These are phyloP conservation scores for Penicillium decumbens DNA, from an alignment of 2,329 filamentous ascomycete genomes.

Conservation along the genomic window DNA sequence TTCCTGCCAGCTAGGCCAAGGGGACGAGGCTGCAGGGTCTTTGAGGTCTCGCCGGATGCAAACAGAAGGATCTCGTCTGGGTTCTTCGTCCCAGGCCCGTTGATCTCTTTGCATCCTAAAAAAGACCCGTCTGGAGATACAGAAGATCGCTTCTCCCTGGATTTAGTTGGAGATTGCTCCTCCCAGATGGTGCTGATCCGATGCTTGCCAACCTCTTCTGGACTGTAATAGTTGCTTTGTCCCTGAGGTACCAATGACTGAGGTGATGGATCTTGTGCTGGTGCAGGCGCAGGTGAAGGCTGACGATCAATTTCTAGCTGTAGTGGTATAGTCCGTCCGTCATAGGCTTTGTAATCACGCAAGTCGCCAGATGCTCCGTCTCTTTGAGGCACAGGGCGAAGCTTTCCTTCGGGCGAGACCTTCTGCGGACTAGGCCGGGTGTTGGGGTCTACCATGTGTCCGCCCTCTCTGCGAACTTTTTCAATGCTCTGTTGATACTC, in stretches of 20 bases:
- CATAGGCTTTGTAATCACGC: constrained; percentile 14
- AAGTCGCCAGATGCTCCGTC: background rate
- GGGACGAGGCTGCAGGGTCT: constrained; percentile 21
- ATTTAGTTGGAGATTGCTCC: constrained; percentile 22
- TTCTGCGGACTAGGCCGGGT: constrained; percentile 31
- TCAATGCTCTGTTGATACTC: constrained; percentile 40
- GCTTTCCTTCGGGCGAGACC: constrained; percentile 27
- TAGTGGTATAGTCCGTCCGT: constrained; percentile 9
- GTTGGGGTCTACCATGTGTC: constrained; percentile 30
- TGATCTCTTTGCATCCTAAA: constrained; percentile 41
- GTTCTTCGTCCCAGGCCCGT: constrained; percentile 30
- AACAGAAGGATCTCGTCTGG: constrained; percentile 39
- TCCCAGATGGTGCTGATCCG: constrained; percentile 37
- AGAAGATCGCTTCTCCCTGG: constrained; percentile 19
- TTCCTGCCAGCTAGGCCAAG: constrained; percentile 23
- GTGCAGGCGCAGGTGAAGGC: background rate
- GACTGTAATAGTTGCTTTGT: constrained; percentile 34
- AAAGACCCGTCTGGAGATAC: constrained; percentile 35
- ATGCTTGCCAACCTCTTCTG: constrained; percentile 38
- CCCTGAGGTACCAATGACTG: constrained; percentile 3
- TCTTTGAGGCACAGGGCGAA: constrained; percentile 24
- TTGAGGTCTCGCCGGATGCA: constrained; percentile 26
- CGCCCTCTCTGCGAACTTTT: constrained; percentile 27
- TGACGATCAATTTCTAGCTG: constrained; percentile 8
- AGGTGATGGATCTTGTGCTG: background rate